A percentile compares a stretch with the other conserved stretches of the same genome.
Evolutionary conservation across 2,329 filamentous ascomycete genomes (phyloP).

Genomic region (Aspergillus candidus): DNA sequence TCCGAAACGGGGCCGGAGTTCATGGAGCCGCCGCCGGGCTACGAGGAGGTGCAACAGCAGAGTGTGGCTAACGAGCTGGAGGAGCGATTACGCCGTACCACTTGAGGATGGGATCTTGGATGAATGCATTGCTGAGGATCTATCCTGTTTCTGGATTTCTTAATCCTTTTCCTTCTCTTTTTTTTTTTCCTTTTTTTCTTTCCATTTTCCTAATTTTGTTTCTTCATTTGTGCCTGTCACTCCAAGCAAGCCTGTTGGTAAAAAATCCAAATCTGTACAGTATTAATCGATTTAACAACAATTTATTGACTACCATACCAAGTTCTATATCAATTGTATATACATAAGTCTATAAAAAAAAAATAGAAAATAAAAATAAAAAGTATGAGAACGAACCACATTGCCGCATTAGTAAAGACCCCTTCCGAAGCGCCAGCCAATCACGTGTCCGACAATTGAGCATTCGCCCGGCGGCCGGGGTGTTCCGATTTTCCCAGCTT

Average conservation of each 20-base stretch:
- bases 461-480: conserved; percentile 32
- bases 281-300: too few relatives aligned
- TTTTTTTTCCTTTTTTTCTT: neutral
- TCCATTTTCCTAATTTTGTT: too few relatives aligned
- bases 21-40: conserved; percentile 78
- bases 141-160: neutral
- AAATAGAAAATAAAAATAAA: neutral
- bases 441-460: conserved; percentile 37
- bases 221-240: too few relatives aligned
- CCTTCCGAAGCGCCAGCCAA: conserved; percentile 24
- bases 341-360: neutral
- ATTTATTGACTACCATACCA: too few relatives aligned
- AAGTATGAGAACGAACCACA: neutral
- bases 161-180: conserved; percentile 10
- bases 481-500: conserved; percentile 37
- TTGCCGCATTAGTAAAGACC: conserved; percentile 7
- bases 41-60: conserved; percentile 84
- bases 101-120: conserved; percentile 11
- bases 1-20: conserved; percentile 35
- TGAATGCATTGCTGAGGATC: neutral
- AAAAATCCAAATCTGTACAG: too few relatives aligned
- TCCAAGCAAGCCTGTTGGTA: too few relatives aligned
- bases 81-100: conserved; percentile 41
- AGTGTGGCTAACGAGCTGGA: conserved; percentile 70
- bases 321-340: too few relatives aligned